These are phyloP conservation scores for Dicorynia guianensis DNA, from an alignment of 306 rosid genomes.

Conservation along the genomic window DNA sequence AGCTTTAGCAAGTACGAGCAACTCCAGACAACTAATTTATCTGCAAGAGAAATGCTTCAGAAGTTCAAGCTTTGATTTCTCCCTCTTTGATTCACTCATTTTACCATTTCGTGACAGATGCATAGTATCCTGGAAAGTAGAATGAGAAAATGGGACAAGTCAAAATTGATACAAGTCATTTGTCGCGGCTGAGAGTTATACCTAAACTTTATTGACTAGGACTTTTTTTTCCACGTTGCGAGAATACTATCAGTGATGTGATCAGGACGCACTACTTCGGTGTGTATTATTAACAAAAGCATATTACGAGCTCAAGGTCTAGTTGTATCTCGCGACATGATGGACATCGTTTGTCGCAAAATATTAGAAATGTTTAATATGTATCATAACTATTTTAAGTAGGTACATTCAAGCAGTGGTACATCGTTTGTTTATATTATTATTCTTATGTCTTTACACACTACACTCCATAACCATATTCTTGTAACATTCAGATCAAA, in stretches of 20 bases:
- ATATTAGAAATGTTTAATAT: too few relatives aligned
- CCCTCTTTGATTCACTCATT: constrained; percentile 25
- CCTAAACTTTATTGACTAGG: constrained; percentile 41
- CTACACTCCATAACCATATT: too few relatives aligned
- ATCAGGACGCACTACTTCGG: constrained; percentile 10
- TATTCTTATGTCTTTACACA: too few relatives aligned
- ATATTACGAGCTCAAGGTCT: too few relatives aligned
- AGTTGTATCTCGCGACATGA: too few relatives aligned
- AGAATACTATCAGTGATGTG: constrained; percentile 32
- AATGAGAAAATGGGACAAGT: constrained; percentile 37
- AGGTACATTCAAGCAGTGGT: too few relatives aligned
- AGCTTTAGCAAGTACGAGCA: constrained; percentile 26
- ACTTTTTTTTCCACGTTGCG: constrained; percentile 27
- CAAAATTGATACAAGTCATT: constrained; percentile 4
- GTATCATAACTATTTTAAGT: too few relatives aligned
- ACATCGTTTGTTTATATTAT: too few relatives aligned
- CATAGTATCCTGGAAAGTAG: constrained; percentile 33
- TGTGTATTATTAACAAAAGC: background rate
- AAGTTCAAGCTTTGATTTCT: constrained; percentile 38
- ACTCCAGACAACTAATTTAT: constrained; percentile 17
- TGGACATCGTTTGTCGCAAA: too few relatives aligned
- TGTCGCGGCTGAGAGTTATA: constrained; percentile 35
- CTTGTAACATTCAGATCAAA: too few relatives aligned
- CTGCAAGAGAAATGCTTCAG: constrained; percentile 30
- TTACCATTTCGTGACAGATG: constrained; percentile 29